These are phyloP conservation scores for Candida sanyaensis DNA, from an alignment of 1,139 yeast genomes.

Conservation along the genomic window DNA sequence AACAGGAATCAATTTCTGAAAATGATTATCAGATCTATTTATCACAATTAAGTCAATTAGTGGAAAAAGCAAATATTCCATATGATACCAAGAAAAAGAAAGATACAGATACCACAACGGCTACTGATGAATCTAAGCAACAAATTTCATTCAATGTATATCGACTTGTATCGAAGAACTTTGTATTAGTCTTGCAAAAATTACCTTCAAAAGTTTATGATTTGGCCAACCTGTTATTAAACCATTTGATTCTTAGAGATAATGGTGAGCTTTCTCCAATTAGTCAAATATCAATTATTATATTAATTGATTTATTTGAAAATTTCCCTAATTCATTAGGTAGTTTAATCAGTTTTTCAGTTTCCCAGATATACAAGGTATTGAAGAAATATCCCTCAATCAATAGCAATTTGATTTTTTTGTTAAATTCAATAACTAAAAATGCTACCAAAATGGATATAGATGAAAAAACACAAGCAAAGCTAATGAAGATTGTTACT, in stretches of 20 bases:
- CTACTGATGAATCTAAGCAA: neutral
- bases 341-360: conserved; percentile 38
- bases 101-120: conserved; percentile 8
- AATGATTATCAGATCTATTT: conserved; percentile 20
- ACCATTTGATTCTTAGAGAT: conserved; percentile 25
- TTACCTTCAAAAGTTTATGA: conserved; percentile 43
- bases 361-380: conserved; percentile 40
- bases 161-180: conserved; percentile 33
- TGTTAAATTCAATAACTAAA: conserved; percentile 35
- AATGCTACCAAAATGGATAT: conserved; percentile 41
- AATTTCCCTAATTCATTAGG: conserved; percentile 39
- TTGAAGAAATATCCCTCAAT: conserved; percentile 35
- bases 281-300: conserved; percentile 28
- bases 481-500: conserved; percentile 33
- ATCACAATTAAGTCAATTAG: conserved; percentile 18
- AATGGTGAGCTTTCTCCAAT: conserved; percentile 21
- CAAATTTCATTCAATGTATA: conserved; percentile 26
- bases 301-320: conserved; percentile 43
- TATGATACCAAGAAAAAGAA: conserved; percentile 15
- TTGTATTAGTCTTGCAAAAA: conserved; percentile 29
- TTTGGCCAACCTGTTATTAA: conserved; percentile 37
- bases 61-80: conserved; percentile 20
- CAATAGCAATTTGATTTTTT: conserved; percentile 31
- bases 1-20: conserved; percentile 10
- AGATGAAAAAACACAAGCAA: conserved; percentile 43